These are phyloP conservation scores for Carex arenaria DNA, from an alignment of 202 grass and related monocot genomes.

Conservation along the genomic window DNA sequence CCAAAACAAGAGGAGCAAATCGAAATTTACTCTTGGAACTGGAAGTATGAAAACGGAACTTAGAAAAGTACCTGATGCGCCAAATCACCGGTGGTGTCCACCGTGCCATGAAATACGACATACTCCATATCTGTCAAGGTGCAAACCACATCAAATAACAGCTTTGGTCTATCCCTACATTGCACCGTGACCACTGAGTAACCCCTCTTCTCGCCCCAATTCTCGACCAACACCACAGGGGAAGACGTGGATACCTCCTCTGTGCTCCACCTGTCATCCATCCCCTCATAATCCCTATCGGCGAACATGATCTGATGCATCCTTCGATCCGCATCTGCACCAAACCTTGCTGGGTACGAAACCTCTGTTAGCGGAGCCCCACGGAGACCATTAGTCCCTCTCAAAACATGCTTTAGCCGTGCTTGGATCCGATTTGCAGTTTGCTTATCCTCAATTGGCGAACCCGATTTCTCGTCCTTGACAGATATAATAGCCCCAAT, in stretches of 20 bases:
- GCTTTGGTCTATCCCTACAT: constrained; percentile 77
- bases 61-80: constrained; percentile 58
- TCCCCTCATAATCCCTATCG: constrained; percentile 44
- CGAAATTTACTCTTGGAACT: not conserved
- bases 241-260: constrained; percentile 9
- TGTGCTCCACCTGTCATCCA: constrained; percentile 1
- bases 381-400: constrained; percentile 22
- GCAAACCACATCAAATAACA: constrained; percentile 91
- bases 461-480: constrained; percentile 41
- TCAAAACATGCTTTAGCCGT: constrained; percentile 59
- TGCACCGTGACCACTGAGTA: constrained; percentile 89
- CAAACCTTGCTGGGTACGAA: constrained; percentile 15
- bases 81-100: constrained; percentile 67
- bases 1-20: not conserved
- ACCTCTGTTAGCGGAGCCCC: constrained; percentile 32
- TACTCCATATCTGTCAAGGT: constrained; percentile 94
- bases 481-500: constrained; percentile 60
- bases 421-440: constrained; percentile 45
- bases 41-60: not conserved
- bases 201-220: constrained; percentile 48
- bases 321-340: constrained; percentile 47
- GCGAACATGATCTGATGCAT: constrained; percentile 84
- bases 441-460: constrained; percentile 41
- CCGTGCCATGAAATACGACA: constrained; percentile 86
- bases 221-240: constrained; percentile 55